Conservation (phyloP, 2,329 filamentous ascomycete species). For the Lasiodiplodia gonubiensis region DNA sequence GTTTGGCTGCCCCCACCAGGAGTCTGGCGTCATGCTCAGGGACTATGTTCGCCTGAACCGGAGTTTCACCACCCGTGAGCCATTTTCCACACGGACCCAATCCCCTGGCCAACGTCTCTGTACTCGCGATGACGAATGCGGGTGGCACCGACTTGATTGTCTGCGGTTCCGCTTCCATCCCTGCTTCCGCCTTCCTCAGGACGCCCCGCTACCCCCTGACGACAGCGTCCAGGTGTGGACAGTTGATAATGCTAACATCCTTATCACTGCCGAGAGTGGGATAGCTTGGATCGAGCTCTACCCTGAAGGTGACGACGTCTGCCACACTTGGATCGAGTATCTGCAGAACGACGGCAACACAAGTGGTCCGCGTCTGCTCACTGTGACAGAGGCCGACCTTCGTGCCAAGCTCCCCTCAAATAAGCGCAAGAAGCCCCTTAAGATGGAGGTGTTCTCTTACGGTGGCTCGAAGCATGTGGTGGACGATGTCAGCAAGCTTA, state of each 20-base stretch:
- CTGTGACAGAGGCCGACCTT: slow-evolving; percentile 76
- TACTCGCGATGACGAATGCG: slow-evolving; percentile 79
- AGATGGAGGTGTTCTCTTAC: slow-evolving; percentile 75
- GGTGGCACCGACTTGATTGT: slow-evolving; percentile 88
- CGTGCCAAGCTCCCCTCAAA: slow-evolving; percentile 73
- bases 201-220: slow-evolving; percentile 65
- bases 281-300: slow-evolving; percentile 86
- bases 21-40: slow-evolving; percentile 87
- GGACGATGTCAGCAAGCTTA: slow-evolving; percentile 74
- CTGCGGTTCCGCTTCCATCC: slow-evolving; percentile 90
- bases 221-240: slow-evolving; percentile 85
- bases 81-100: slow-evolving; percentile 85
- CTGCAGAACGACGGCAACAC: slow-evolving; percentile 59
- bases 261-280: slow-evolving; percentile 80
- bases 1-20: slow-evolving; percentile 88
- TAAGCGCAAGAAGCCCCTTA: slow-evolving; percentile 72
- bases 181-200: slow-evolving; percentile 83
- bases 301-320: slow-evolving; percentile 78
- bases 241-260: slow-evolving; percentile 75
- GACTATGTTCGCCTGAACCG: slow-evolving; percentile 87
- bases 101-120: slow-evolving; percentile 77
- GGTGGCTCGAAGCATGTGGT: slow-evolving; percentile 76
- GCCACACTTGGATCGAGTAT: slow-evolving; percentile 82
- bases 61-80: slow-evolving; percentile 79
- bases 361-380: slow-evolving; percentile 71